Evolutionary conservation across 257 asterid species (phyloP).

Genomic region (Ocimum tenuiflorum): DNA sequence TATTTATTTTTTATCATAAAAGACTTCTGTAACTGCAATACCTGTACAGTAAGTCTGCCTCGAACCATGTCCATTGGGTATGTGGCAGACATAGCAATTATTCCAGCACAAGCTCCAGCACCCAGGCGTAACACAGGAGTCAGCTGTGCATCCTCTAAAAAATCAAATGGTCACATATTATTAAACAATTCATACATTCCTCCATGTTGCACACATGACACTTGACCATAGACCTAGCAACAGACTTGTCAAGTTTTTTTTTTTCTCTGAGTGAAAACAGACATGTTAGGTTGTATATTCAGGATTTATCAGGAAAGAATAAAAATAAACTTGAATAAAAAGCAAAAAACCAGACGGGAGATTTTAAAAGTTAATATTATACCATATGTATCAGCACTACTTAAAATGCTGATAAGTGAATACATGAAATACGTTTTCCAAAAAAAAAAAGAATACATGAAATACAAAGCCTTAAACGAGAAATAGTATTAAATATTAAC

Average conservation of each 20-base stretch:
- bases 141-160: conserved; percentile 77
- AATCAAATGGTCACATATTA: conserved; percentile 13
- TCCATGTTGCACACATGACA: neutral
- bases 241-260: neutral
- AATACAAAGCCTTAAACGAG: too few relatives aligned
- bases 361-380: too few relatives aligned
- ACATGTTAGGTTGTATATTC: too few relatives aligned
- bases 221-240: neutral
- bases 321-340: too few relatives aligned
- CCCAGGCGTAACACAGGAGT: conserved; percentile 89
- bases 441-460: too few relatives aligned
- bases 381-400: too few relatives aligned
- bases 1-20: neutral
- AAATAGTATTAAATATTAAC: too few relatives aligned
- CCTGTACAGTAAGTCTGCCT: conserved; percentile 94
- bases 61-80: conserved; percentile 45
- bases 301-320: neutral
- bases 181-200: conserved; percentile 2
- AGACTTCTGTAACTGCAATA: neutral
- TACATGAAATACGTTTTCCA: too few relatives aligned
- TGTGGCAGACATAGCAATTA: neutral
- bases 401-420: too few relatives aligned
- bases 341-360: neutral
- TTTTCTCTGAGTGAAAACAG: too few relatives aligned
- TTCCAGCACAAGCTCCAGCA: conserved; percentile 99